Conservation (phyloP, 176 grass and related monocot species). For the Phoenix roebelenii region DNA sequence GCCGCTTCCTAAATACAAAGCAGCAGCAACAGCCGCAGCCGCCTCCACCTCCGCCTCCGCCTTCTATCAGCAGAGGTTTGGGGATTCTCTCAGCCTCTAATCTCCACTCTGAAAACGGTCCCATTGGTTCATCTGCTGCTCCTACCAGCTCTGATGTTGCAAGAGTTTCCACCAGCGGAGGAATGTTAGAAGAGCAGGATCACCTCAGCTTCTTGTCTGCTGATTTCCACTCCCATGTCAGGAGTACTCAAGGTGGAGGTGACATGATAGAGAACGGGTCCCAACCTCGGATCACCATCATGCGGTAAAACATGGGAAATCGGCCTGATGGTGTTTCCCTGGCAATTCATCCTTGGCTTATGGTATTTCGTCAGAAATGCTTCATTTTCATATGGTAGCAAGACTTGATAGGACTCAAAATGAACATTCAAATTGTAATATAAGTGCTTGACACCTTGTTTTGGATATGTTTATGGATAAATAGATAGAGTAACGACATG, state of each 20-base stretch:
- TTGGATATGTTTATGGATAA: no score
- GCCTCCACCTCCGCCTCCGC: neutral
- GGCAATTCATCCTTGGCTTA: constrained; percentile 99
- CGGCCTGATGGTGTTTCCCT: constrained; percentile 15
- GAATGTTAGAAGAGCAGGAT: constrained; percentile 29
- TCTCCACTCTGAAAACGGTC: constrained; percentile 13
- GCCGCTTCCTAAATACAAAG: constrained; percentile 88
- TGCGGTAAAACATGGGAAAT: constrained; percentile 21
- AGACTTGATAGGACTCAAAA: neutral
- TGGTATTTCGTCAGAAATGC: neutral
- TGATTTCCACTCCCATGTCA: constrained; percentile 22
- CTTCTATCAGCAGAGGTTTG: constrained; percentile 16
- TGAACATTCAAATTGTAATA: no score
- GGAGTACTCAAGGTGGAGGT: constrained; percentile 15
- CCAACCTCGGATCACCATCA: constrained; percentile 19
- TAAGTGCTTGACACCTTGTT: no score
- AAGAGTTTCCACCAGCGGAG: constrained; percentile 26
- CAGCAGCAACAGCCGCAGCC: constrained; percentile 37
- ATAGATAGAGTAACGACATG: no score
- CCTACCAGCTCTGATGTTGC: constrained; percentile 11
- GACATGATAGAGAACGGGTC: constrained; percentile 22
- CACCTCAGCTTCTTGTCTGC: constrained; percentile 19
- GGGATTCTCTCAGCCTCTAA: constrained; percentile 24
- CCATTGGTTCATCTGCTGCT: constrained; percentile 21
- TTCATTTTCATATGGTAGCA: neutral